phyloP scores from a whole-genome alignment of 179 eudicot species.

The Patellifolia procumbens region DNA sequence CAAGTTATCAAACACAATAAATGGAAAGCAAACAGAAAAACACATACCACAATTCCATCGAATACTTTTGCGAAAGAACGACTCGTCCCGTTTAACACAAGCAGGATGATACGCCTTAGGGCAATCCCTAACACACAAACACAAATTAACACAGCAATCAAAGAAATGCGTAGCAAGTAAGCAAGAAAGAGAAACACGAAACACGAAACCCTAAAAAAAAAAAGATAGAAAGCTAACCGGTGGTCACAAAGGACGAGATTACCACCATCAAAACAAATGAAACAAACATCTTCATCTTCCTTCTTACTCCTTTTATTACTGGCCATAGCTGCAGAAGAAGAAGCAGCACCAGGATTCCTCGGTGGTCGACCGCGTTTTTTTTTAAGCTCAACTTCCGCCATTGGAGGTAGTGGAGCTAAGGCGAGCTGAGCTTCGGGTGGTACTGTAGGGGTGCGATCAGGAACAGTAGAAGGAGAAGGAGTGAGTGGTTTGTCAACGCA shows the following conservation, averaged over 20 bases:
- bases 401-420: conserved; percentile 13
- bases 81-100: conserved; percentile 87
- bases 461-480: neutral
- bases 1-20: too few relatives aligned
- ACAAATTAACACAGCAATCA: neutral
- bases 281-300: conserved; percentile 91
- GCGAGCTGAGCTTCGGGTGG: conserved; percentile 17
- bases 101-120: conserved; percentile 98
- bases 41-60: conserved; percentile 92
- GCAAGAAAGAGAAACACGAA: neutral
- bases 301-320: conserved; percentile 39
- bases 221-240: conserved; percentile 44
- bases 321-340: conserved; percentile 13
- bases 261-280: conserved; percentile 94
- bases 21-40: neutral
- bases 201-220: conserved; percentile 24
- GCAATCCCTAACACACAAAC: conserved; percentile 61
- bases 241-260: conserved; percentile 86
- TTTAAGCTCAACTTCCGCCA: conserved; percentile 30
- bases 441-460: conserved; percentile 23
- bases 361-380: conserved; percentile 80
- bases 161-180: neutral
- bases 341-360: conserved; percentile 31
- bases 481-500: conserved; percentile 19
- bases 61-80: conserved; percentile 67